Evolutionary conservation across 2,329 filamentous ascomycete species (phyloP).

Genomic region (Sporothrix variecibatus): DNA sequence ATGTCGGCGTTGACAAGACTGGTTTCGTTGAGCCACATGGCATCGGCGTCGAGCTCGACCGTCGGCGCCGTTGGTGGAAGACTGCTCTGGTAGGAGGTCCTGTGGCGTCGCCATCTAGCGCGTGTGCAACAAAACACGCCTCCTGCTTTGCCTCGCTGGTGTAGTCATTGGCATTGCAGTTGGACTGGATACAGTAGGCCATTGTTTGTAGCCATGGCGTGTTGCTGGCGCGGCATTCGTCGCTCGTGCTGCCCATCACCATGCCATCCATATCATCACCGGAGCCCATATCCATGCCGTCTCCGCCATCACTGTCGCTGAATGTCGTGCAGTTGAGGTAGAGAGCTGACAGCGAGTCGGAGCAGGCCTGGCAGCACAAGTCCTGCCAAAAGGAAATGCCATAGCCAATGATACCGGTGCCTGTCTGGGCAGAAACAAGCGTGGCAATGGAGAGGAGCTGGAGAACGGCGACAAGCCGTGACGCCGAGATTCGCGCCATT

Average conservation of each 20-base stretch:
- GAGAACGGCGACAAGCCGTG: background rate
- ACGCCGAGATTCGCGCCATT: background rate
- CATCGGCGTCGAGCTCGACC: background rate
- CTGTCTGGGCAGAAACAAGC: background rate
- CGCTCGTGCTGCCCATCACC: conserved; percentile 7
- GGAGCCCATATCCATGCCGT: conserved; percentile 10
- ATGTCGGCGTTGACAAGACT: conserved; percentile 8
- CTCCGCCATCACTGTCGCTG: background rate
- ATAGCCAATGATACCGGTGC: conserved; percentile 6
- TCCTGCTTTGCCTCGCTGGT: background rate
- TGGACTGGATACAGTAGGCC: conserved; percentile 13
- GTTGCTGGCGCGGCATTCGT: background rate
- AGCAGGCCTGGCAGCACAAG: conserved; percentile 17
- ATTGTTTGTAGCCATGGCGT: conserved; percentile 12
- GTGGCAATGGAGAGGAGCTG: background rate
- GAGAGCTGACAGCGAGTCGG: conserved; percentile 7
- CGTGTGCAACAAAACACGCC: background rate
- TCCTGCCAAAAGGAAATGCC: background rate
- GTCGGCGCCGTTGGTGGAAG: background rate
- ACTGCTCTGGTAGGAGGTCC: background rate
- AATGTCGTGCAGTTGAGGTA: conserved; percentile 17
- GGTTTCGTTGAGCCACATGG: conserved; percentile 10
- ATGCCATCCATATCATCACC: background rate
- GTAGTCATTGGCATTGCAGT: background rate
- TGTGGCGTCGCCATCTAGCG: background rate